These are phyloP conservation scores for Daldinia vernicosa DNA, from an alignment of 495 filamentous ascomycete species.

Conservation along the genomic window DNA sequence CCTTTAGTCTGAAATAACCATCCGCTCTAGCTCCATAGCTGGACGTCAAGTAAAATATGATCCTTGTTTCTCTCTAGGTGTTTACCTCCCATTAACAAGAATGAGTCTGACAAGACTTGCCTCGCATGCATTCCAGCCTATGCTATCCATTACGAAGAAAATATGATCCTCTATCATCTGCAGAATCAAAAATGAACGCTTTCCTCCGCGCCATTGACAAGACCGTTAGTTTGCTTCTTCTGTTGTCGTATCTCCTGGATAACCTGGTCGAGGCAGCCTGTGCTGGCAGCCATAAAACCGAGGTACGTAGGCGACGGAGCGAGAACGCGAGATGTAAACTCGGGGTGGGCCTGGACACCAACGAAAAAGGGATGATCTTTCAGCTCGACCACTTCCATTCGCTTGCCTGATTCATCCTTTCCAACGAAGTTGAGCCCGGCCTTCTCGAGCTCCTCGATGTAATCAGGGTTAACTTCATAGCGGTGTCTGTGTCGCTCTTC, in stretches of 20 bases:
- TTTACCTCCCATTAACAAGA: background rate
- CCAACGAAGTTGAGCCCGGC: slow-evolving; percentile 73
- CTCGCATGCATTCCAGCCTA: background rate
- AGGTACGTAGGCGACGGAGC: slow-evolving; percentile 81
- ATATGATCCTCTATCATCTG: background rate
- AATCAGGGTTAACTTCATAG: slow-evolving; percentile 78
- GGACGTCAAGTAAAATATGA: background rate
- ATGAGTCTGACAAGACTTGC: background rate
- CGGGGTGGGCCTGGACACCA: slow-evolving; percentile 87
- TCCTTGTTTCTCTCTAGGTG: background rate
- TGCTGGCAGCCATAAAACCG: slow-evolving; percentile 83
- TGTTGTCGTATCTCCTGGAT: slow-evolving; percentile 40
- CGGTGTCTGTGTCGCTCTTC: slow-evolving; percentile 77
- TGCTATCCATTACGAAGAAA: background rate
- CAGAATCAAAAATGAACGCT: slow-evolving; percentile 18
- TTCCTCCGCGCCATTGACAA: slow-evolving; percentile 17
- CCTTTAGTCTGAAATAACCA: background rate
- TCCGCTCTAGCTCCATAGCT: background rate
- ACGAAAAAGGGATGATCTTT: slow-evolving; percentile 92
- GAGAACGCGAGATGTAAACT: slow-evolving; percentile 78
- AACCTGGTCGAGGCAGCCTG: slow-evolving; percentile 64
- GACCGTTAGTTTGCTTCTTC: slow-evolving; percentile 6
- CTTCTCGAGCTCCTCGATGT: slow-evolving; percentile 65
- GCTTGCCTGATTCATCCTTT: slow-evolving; percentile 81
- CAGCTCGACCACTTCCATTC: slow-evolving; percentile 93